Evolutionary conservation across 2,329 filamentous ascomycete species (phyloP), one percentile per base, ranked within the genome.

Genomic region (Fusarium transvaalense): DNA sequence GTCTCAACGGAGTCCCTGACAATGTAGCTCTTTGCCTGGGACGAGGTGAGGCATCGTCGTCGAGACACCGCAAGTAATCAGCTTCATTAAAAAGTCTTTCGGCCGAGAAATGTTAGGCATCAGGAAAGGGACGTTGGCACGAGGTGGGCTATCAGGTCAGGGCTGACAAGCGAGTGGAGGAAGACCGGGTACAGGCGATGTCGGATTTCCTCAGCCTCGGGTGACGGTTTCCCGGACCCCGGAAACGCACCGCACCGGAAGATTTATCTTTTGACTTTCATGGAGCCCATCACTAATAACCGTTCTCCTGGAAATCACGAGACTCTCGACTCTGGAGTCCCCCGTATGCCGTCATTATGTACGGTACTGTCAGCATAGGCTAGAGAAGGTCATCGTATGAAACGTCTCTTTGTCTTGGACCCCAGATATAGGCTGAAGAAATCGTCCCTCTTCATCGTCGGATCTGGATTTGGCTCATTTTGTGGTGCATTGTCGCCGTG

Each of bases 211-310:
- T 54, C 52, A 68, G 54, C 39, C 45, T 46, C 47, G 46, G 61
- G 29, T 45, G 55, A 66, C 43, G 23, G 45, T 34, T 35, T 67
- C 53, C 66, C 46, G 48, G 52, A 41, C 25, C 47, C 66, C 62
- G 56, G 66, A 47, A 57, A 53, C 43, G 59, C 41, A 42, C 54
- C 65, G 42, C 48, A 37, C 23, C 38, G 34, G 34, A 55, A 29
- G 60, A 63, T 56, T 23, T 23, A 42, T 29, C 17, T 25, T 56
- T 63, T 47, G 38, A 14, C 39, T n/a, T 7, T 34, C 32, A 21
- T 37, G 19, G 15, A 38, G 15, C 47, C 13, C 14, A 38, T 10
- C 15, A 29, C 39, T 41, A 47, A 46, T 59, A n/a, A 43, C 60
- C 59, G 13, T 37, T 21, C 31, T 15, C 7, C 55, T 48, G 54